Conservation (phyloP, 1,284 basidiomycete species). For the Pterula multifida region DNA sequence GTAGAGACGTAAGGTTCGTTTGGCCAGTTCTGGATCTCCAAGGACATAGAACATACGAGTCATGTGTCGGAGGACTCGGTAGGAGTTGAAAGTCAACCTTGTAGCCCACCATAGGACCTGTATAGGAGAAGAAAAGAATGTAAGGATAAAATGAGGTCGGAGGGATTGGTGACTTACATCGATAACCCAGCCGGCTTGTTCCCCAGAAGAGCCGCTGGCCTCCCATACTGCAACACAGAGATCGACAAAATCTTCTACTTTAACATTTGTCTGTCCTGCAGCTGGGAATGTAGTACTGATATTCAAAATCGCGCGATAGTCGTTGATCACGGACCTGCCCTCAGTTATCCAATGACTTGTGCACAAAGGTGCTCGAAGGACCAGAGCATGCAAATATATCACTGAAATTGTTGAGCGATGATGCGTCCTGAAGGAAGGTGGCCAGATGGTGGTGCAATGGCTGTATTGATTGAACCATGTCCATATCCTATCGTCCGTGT, state of each 20-base stretch:
- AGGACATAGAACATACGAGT: slow-evolving; percentile 56
- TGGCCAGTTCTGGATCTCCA: slow-evolving; percentile 57
- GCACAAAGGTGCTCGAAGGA: slow-evolving; percentile 23
- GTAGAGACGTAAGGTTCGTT: slow-evolving; percentile 70
- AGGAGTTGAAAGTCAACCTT: slow-evolving; percentile 84
- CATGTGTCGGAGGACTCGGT: slow-evolving; percentile 74
- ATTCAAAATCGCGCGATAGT: slow-evolving; percentile 56
- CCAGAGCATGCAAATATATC: slow-evolving; percentile 63
- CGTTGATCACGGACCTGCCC: slow-evolving; percentile 54
- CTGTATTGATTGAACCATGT: slow-evolving; percentile 53
- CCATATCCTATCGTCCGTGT: slow-evolving; percentile 32
- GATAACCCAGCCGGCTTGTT: slow-evolving; percentile 58
- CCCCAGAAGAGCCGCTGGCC: slow-evolving; percentile 43
- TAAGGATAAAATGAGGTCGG: slow-evolving; percentile 9
- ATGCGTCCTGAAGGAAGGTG: slow-evolving; percentile 55
- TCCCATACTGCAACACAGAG: slow-evolving; percentile 78
- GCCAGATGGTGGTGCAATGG: slow-evolving; percentile 58
- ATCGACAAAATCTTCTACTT: slow-evolving; percentile 79
- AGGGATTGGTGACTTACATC: slow-evolving; percentile 37
- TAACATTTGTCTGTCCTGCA: slow-evolving; percentile 72
- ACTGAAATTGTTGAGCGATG: slow-evolving; percentile 61
- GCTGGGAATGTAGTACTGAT: slow-evolving; percentile 69
- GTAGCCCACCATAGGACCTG: slow-evolving; percentile 88
- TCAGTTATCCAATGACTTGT: not conserved
- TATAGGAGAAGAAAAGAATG: slow-evolving; percentile 6